Base-by-base conservation (phyloP, 257 asterid species). In the Nicotiana undulata region DNA sequence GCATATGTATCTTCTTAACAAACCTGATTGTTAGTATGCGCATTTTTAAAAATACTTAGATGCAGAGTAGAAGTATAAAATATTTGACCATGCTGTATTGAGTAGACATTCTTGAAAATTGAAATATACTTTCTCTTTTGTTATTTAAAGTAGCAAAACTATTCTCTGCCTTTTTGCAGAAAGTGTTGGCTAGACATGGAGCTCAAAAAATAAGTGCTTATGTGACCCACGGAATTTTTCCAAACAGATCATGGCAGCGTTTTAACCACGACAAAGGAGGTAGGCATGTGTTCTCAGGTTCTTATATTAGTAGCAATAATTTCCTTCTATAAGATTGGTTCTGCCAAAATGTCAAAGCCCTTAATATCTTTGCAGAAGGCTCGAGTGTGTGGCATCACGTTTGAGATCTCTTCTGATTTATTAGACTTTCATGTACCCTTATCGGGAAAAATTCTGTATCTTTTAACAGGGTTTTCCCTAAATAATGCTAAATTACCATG, bases 211-310 rank as follows among this genome's bases (percentile, higher is more conserved):
- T 93, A 77, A 95, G 99, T 87, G 99, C 99, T 60, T 95, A 93
- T 64, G 99, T 95, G 86, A 95, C 98, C 0, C 99, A 95, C 58
- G 99, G 99, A 52, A 95, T 95, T 77, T 95, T 93, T 60, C 99
- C 99, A n/a, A 93, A 95, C 44, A 89, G 89, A 82, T 88, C 98
- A 9, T 95, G 99, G 99, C 86, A 92, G 85, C 94, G 97, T 76
- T 95, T 95, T 88, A 85, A 87, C 81, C 94, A 86, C 40, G 97
- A 91, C 63, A 81, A 84, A 83, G 95, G 95, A 91, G 99, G 99
- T 93, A 88, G 32, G 84, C 16, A 0, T 53, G 2, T 46, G 1
- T 56, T 63, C 16, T 63, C 46, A 32, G 22, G 75, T 65, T 44
- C 20, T 70, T 44, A n/a, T 44, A 70, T 22, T 70, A 70, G 58